Conservation (phyloP, 169 alveolate genomes). For the Eimeria falciformis region DNA sequence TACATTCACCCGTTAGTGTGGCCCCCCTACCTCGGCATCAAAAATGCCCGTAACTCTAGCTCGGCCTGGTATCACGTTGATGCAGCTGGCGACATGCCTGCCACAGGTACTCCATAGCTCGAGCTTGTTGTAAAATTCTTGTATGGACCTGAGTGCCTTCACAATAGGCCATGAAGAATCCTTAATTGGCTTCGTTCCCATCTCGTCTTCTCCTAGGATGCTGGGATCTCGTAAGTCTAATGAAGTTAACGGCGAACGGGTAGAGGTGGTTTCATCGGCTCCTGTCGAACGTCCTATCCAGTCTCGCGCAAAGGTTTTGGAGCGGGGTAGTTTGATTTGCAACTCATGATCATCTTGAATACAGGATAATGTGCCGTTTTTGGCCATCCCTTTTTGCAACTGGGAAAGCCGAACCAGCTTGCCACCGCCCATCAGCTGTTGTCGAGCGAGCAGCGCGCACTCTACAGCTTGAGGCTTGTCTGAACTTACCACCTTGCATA, state of each 20-base stretch:
- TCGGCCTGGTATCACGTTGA: not conserved
- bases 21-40: slow-evolving; percentile 2
- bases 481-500: slow-evolving; percentile 11
- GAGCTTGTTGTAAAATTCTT: not conserved
- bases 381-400: not conserved
- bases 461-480: slow-evolving; percentile 48
- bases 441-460: slow-evolving; percentile 3
- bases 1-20: no score
- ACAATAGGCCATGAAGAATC: not conserved
- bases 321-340: not conserved
- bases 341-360: not conserved
- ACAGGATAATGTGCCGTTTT: not conserved
- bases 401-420: slow-evolving; percentile 20
- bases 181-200: not conserved
- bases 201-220: not conserved
- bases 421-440: slow-evolving; percentile 17
- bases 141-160: not conserved
- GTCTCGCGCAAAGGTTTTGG: not conserved
- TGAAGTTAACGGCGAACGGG: slow-evolving; percentile 1
- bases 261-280: not conserved
- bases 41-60: not conserved
- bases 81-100: not conserved
- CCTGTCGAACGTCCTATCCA: not conserved
- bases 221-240: not conserved
- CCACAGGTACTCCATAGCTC: not conserved